phyloP scores from a whole-genome alignment of 2,329 filamentous ascomycete genomes.

The Claviceps fusiformis region DNA sequence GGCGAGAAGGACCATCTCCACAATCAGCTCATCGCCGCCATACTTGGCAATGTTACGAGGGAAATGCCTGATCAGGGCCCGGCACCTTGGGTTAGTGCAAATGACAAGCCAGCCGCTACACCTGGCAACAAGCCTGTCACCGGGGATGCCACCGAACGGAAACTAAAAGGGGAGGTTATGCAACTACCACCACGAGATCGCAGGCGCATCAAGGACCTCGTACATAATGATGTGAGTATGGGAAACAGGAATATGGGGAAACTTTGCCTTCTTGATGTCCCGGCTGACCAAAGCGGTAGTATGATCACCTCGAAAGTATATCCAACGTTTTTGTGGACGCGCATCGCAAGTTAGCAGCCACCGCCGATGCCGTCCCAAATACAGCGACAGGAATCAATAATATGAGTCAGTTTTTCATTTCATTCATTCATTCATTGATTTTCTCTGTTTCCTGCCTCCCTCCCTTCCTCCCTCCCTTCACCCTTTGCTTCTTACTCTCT shows the following conservation, averaged over 20 bases:
- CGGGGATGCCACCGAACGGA: conserved; percentile 51
- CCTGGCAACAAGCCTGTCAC: conserved; percentile 47
- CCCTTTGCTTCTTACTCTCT: background rate
- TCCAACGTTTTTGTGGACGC: conserved; percentile 38
- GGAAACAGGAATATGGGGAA: background rate
- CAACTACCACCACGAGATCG: conserved; percentile 53
- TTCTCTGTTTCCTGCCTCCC: background rate
- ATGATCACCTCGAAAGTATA: conserved; percentile 41
- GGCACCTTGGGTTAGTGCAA: conserved; percentile 58
- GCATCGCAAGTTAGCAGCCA: conserved; percentile 29
- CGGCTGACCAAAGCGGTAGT: conserved; percentile 22
- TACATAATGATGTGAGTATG: conserved; percentile 40
- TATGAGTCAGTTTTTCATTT: conserved; percentile 47
- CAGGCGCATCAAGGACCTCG: conserved; percentile 51
- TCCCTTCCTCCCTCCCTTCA: background rate
- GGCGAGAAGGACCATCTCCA: conserved; percentile 51
- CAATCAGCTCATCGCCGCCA: conserved; percentile 53
- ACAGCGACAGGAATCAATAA: conserved; percentile 61
- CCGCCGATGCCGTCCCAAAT: conserved; percentile 51
- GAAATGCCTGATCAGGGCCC: conserved; percentile 56
- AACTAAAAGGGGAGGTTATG: conserved; percentile 57
- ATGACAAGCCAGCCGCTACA: conserved; percentile 48
- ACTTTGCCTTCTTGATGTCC: background rate
- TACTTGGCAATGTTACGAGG: conserved; percentile 55
- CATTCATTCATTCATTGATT: no score